A percentile compares a stretch with the other conserved stretches of the same genome.
Conservation (phyloP, 225 moss, liverwort and hornwort genomes). For the Pleurozium schreberi region DNA sequence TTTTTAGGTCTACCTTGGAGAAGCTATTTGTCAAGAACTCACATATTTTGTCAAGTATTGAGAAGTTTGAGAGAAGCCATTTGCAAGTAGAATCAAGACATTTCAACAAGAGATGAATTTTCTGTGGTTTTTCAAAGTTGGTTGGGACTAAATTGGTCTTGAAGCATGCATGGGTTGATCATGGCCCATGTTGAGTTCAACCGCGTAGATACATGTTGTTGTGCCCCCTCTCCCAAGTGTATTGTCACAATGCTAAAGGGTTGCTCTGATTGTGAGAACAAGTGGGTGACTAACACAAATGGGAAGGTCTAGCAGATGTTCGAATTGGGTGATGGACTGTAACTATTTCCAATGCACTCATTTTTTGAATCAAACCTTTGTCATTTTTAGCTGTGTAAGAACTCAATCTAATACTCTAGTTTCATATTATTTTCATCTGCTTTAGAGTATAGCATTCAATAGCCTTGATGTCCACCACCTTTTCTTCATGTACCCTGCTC, state of each 20-base stretch:
- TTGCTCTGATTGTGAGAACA: neutral
- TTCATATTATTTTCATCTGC: neutral
- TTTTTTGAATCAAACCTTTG: no score
- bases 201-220: rapidly evolving
- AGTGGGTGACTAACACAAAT: neutral
- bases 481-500: neutral
- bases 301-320: neutral
- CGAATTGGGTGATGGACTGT: neutral
- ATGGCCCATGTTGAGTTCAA: no score
- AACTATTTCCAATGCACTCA: neutral
- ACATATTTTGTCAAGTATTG: rapidly evolving
- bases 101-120: rapidly evolving
- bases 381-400: neutral
- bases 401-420: rapidly evolving
- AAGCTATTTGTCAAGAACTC: neutral
- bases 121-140: neutral
- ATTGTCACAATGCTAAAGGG: neutral
- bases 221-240: neutral
- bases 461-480: no score
- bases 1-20: neutral
- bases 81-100: neutral
- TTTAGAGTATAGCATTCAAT: rapidly evolving
- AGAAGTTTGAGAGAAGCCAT: neutral
- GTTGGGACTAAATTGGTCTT: neutral
- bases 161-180: rapidly evolving